Base-by-base conservation (phyloP, 768 basidiomycete species). In the Leccinellum rugosiceps region DNA sequence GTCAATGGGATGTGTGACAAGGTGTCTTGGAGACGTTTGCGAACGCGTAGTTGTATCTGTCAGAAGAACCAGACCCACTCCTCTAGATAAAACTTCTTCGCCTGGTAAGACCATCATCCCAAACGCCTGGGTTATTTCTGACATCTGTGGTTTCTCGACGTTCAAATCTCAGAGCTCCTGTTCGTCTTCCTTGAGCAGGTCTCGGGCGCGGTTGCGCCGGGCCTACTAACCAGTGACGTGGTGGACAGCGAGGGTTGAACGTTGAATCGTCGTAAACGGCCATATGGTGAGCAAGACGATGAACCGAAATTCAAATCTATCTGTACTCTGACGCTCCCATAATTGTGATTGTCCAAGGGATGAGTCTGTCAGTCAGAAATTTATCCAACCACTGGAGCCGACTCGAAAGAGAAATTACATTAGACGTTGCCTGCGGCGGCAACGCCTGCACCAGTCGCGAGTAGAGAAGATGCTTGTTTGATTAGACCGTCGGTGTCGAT, bases 71-170 rank as follows among this genome's bases (percentile, higher is more conserved):
- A 80, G 59, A 23, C 89, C 92, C 92, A 98, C 69, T 99, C 97
- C 53, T 88, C 90, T 0, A 96, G 92, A 71, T 95, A 98, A 65
- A 85, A 86, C 71, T 87, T 88, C 71, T 86, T 85, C 19, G 93
- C 94, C 67, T 96, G 88, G 61, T 92, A 38, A 98, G 79, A 0
- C 97, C 97, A 70, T 98, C 97, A 70, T 98, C 97, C 94, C 95
- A 97, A 17, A 98, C 86, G 7, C 89, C 96, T 52, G 95, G 96
- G 67, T 99, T 68, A 98, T 97, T 77, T 99, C 97, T 51, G 87
- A 80, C 95, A 98, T 98, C 73, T 95, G 94, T 0, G 89, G 84
- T 66, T 97, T 98, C 75, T 99, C 94, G 47, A 94, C 83, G 30
- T 98, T 92, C 69, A 90, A 94, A 70, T 92, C 83, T 51, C 80